These are phyloP conservation scores for Echria macrotheca DNA, from an alignment of 495 filamentous ascomycete species.

Conservation along the genomic window DNA sequence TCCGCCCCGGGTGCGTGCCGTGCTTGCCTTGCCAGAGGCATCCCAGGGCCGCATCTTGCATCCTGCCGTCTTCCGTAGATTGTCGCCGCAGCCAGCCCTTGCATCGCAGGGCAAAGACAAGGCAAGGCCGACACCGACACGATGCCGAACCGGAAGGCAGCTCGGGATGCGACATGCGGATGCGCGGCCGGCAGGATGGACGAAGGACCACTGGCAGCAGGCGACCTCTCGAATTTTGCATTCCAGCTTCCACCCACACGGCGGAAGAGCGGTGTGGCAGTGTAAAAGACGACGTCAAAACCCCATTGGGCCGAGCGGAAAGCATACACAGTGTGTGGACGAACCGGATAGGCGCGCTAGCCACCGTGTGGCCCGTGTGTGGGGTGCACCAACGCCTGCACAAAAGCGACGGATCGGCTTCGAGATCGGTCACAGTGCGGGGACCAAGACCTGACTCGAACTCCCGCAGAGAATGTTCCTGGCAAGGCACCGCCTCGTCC, in stretches of 20 bases:
- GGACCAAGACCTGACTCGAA: slow-evolving; percentile 8
- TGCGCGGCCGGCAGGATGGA: background rate
- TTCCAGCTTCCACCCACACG: background rate
- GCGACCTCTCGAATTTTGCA: too few relatives aligned
- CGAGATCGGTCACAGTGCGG: slow-evolving; percentile 11
- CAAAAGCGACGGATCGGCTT: slow-evolving; percentile 2
- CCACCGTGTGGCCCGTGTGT: slow-evolving; percentile 3
- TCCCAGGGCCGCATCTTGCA: too few relatives aligned
- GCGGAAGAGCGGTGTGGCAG: slow-evolving; percentile 2
- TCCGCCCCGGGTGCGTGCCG: too few relatives aligned
- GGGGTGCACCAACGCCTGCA: background rate
- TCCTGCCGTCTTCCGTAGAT: too few relatives aligned
- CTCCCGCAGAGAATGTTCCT: slow-evolving; percentile 5
- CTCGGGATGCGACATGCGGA: slow-evolving; percentile 8
- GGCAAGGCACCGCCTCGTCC: slow-evolving; percentile 8
- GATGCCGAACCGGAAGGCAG: background rate
- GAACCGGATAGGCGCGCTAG: background rate
- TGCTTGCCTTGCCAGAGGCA: too few relatives aligned
- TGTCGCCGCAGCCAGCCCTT: background rate
- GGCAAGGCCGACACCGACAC: too few relatives aligned
- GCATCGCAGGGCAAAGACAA: too few relatives aligned
- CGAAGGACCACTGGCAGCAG: too few relatives aligned
- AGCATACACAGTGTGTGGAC: too few relatives aligned
- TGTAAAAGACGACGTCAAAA: background rate
- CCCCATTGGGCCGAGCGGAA: background rate